These are phyloP conservation scores for Pseudozyma pruni DNA, from an alignment of 1,284 basidiomycete genomes.

Conservation along the genomic window DNA sequence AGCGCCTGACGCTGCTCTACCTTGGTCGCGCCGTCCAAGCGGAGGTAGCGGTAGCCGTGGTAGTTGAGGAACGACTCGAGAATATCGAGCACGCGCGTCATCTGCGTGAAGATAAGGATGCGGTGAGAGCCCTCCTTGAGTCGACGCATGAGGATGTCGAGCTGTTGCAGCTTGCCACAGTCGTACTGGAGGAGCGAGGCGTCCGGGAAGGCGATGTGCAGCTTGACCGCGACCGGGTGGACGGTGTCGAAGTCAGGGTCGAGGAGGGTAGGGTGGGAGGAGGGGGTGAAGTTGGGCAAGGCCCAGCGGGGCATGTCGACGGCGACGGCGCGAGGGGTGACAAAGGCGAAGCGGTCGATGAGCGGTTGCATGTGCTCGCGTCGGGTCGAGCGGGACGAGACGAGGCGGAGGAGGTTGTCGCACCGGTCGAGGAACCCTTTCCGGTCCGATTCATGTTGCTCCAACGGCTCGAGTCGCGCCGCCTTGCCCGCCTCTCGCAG, in stretches of 20 bases:
- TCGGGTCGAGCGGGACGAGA: conserved; percentile 75
- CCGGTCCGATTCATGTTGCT: conserved; percentile 64
- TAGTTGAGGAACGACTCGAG: conserved; percentile 92
- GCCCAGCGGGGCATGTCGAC: conserved; percentile 77
- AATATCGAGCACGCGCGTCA: conserved; percentile 94
- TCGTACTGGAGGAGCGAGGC: conserved; percentile 91
- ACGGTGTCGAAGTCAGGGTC: conserved; percentile 71
- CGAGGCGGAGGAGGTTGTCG: conserved; percentile 69
- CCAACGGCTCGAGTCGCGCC: conserved; percentile 21
- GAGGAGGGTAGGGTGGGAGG: conserved; percentile 17
- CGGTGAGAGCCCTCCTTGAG: conserved; percentile 88
- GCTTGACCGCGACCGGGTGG: conserved; percentile 80
- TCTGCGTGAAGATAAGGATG: conserved; percentile 94
- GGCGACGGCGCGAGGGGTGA: conserved; percentile 83
- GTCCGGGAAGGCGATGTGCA: conserved; percentile 94
- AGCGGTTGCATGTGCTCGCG: conserved; percentile 73
- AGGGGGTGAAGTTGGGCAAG: conserved; percentile 70
- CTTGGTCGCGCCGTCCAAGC: conserved; percentile 92
- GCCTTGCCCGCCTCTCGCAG: conserved; percentile 25
- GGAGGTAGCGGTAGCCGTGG: conserved; percentile 91
- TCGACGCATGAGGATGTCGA: conserved; percentile 81
- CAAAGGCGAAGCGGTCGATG: conserved; percentile 83
- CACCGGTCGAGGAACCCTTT: conserved; percentile 74
- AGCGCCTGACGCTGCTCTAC: conserved; percentile 95
- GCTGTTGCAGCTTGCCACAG: conserved; percentile 91